Conservation (phyloP, 257 asterid genomes). For the Phtheirospermum japonicum region DNA sequence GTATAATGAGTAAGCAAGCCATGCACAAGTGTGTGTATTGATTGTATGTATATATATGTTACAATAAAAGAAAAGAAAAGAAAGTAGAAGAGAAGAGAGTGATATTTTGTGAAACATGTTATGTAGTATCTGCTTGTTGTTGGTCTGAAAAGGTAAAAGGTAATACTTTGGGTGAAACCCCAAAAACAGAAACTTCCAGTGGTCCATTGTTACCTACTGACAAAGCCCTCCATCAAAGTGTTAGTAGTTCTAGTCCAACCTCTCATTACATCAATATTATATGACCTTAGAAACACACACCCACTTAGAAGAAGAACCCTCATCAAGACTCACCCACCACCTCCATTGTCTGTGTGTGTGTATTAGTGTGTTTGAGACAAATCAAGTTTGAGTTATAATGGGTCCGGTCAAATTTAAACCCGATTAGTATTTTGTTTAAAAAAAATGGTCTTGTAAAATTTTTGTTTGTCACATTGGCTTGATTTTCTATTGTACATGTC, state of each 20-base stretch:
- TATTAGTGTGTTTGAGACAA: too few relatives aligned
- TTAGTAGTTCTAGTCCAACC: constrained; percentile 40
- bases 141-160: constrained; percentile 63
- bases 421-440: too few relatives aligned
- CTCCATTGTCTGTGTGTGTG: too few relatives aligned
- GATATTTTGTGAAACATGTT: constrained; percentile 40
- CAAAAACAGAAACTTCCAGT: constrained; percentile 89
- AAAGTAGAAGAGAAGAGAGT: constrained; percentile 41
- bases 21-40: constrained; percentile 16
- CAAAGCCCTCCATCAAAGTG: constrained; percentile 56
- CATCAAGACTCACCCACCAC: constrained; percentile 23
- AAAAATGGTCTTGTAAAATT: too few relatives aligned
- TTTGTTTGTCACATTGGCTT: too few relatives aligned
- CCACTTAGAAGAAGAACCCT: background rate
- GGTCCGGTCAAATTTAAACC: too few relatives aligned
- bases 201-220: constrained; percentile 86
- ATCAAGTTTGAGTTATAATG: too few relatives aligned
- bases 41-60: constrained; percentile 11
- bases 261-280: background rate
- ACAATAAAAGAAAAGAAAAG: constrained; percentile 31
- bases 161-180: constrained; percentile 90
- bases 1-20: constrained; percentile 31
- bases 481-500: too few relatives aligned
- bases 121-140: constrained; percentile 61
- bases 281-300: background rate